A percentile compares a stretch with the other conserved stretches of the same genome.
phyloP scores from a whole-genome alignment of 2,329 filamentous ascomycete species.

The Berkeleyomyces basicola region DNA sequence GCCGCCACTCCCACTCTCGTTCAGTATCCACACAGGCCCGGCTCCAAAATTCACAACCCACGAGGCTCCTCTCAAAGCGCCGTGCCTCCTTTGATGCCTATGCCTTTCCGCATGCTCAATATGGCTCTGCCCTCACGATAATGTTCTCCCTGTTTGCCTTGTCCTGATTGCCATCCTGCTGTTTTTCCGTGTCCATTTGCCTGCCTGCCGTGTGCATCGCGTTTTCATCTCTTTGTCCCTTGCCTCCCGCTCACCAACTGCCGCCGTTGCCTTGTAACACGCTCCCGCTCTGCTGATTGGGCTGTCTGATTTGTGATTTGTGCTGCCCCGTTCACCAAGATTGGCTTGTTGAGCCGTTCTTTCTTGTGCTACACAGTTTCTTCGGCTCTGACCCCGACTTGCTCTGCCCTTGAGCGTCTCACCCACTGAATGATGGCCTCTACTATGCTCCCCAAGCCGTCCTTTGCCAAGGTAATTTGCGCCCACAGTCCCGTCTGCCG shows the following conservation, averaged over 20 bases:
- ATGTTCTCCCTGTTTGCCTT: constrained; percentile 6
- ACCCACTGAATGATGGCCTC: constrained; percentile 26
- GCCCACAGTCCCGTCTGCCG: constrained; percentile 15
- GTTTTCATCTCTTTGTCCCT: not conserved
- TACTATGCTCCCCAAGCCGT: constrained; percentile 39
- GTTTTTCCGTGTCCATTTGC: constrained; percentile 9
- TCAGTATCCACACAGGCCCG: not conserved
- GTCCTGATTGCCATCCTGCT: constrained; percentile 11
- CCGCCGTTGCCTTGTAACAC: constrained; percentile 1
- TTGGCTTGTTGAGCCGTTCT: not conserved
- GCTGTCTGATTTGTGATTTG: not conserved
- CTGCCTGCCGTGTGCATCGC: not conserved
- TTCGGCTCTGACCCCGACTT: not conserved
- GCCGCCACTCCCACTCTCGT: not conserved
- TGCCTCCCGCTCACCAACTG: not conserved
- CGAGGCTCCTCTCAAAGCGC: not conserved
- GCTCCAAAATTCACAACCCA: not conserved
- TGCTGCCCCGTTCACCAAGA: too few species aligned
- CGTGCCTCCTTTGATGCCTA: constrained; percentile 1
- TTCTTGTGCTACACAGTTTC: not conserved
- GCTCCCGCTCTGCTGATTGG: not conserved
- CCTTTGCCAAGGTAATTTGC: constrained; percentile 54
- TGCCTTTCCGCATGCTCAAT: not conserved
- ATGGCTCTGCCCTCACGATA: constrained; percentile 12
- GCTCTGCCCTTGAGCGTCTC: constrained; percentile 2